phyloP scores from a whole-genome alignment of 73 alveolate species.

The Durusdinium trenchii region DNA sequence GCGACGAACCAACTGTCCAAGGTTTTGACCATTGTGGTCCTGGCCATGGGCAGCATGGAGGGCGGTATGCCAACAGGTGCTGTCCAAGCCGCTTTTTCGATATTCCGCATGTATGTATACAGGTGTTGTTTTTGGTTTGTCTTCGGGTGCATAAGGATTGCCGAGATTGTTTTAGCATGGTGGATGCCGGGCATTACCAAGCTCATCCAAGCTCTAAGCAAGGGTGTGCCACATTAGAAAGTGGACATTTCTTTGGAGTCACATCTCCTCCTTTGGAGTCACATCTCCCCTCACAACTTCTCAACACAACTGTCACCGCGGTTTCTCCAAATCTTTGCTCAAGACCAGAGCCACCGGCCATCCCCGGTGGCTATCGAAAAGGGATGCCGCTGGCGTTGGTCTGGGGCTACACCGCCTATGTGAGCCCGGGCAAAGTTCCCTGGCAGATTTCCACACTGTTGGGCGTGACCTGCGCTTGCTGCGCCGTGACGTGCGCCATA shows the following conservation, averaged over 20 bases:
- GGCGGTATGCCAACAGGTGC: slow-evolving; percentile 62
- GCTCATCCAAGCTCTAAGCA: no score
- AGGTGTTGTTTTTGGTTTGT: not conserved
- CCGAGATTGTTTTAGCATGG: no score
- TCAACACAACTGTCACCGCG: no score
- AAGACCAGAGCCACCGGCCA: no score
- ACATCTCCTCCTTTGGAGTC: no score
- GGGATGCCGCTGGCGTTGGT: slow-evolving; percentile 3
- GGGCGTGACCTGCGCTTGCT: not conserved
- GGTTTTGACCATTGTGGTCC: slow-evolving; percentile 36
- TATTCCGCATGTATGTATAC: not conserved
- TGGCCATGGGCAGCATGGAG: slow-evolving; percentile 10
- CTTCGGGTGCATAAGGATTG: not conserved
- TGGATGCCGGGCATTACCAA: no score
- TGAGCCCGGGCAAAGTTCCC: not conserved
- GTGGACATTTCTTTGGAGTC: no score
- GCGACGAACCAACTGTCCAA: not conserved
- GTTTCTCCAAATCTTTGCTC: no score
- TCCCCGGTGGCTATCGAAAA: no score
- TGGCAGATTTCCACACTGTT: not conserved
- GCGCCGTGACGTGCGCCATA: no score
- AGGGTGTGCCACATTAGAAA: no score
- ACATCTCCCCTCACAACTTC: no score
- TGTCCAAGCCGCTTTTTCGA: not conserved
- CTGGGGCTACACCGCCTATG: slow-evolving; percentile 13